A percentile compares a stretch with the other conserved stretches of the same genome.
phyloP scores from a whole-genome alignment of 1,284 basidiomycete species.

The Neonothopanus nambi region DNA sequence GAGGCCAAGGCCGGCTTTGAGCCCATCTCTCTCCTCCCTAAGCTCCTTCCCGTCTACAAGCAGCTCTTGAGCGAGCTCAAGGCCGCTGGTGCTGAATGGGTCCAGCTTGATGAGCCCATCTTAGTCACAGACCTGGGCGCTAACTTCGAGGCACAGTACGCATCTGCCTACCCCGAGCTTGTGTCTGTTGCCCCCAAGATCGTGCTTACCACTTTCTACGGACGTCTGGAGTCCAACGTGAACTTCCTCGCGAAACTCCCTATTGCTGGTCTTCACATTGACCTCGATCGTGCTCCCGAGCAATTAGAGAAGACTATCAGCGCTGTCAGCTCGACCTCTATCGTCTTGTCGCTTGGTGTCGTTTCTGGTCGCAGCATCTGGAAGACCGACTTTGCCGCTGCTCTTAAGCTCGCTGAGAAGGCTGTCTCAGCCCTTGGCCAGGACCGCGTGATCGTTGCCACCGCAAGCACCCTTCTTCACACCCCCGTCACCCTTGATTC shows the following conservation, averaged over 20 bases:
- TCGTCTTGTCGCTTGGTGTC: slow-evolving; percentile 91
- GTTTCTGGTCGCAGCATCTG: slow-evolving; percentile 99
- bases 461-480: slow-evolving; percentile 98
- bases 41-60: slow-evolving; percentile 92
- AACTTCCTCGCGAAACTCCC: slow-evolving; percentile 92
- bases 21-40: slow-evolving; percentile 87
- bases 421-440: slow-evolving; percentile 81
- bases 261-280: slow-evolving; percentile 93
- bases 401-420: slow-evolving; percentile 84
- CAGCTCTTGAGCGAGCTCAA: slow-evolving; percentile 92
- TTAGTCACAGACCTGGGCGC: slow-evolving; percentile 91
- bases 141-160: slow-evolving; percentile 80
- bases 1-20: slow-evolving; percentile 87
- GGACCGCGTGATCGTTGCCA: slow-evolving; percentile 91
- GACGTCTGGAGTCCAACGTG: slow-evolving; percentile 93
- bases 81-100: slow-evolving; percentile 89
- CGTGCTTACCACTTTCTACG: slow-evolving; percentile 94
- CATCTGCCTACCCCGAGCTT: slow-evolving; percentile 82
- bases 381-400: slow-evolving; percentile 94
- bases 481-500: slow-evolving; percentile 94
- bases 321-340: slow-evolving; percentile 81
- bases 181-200: slow-evolving; percentile 87
- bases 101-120: slow-evolving; percentile 97
- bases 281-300: slow-evolving; percentile 90
- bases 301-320: slow-evolving; percentile 87